A percentile compares a stretch with the other conserved stretches of the same genome.
Conservation (phyloP, 2,329 filamentous ascomycete genomes). For the Fusarium tricinctum region DNA sequence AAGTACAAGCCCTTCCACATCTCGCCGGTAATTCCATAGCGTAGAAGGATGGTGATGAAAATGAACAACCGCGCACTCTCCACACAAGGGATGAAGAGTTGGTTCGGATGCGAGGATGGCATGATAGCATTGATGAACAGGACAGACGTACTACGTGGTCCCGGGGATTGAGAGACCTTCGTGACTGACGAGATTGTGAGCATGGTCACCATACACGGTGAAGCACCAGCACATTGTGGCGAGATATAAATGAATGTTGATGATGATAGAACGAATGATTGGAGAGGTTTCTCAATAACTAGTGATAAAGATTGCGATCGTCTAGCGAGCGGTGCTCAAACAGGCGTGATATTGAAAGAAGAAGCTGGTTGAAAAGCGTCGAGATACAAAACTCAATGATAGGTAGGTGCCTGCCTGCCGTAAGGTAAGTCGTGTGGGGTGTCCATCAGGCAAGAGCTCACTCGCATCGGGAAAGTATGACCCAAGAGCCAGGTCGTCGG, state of each 20-base stretch:
- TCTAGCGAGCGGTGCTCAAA: too few species aligned
- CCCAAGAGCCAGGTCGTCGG: slow-evolving; percentile 31
- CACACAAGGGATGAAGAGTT: slow-evolving; percentile 51
- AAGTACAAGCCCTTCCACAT: slow-evolving; percentile 19
- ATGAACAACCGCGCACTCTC: slow-evolving; percentile 54
- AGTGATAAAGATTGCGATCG: slow-evolving; percentile 5
- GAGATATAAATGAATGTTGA: slow-evolving; percentile 3
- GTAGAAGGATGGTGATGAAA: slow-evolving; percentile 32
- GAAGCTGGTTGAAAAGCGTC: background rate
- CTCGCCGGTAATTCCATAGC: slow-evolving; percentile 43
- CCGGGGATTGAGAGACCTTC: slow-evolving; percentile 29
- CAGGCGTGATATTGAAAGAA: background rate
- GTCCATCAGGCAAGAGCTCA: background rate
- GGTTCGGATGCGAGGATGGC: slow-evolving; percentile 36
- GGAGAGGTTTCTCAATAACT: background rate
- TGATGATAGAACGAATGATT: background rate
- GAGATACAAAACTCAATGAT: too few species aligned
- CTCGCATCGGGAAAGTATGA: background rate
- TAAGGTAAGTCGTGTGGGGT: too few species aligned
- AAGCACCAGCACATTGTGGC: slow-evolving; percentile 50
- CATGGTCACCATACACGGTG: background rate
- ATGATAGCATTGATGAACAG: slow-evolving; percentile 50
- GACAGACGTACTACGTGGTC: slow-evolving; percentile 52
- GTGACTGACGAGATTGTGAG: slow-evolving; percentile 41
- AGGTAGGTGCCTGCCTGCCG: too few species aligned